Conservation (phyloP, 2,329 filamentous ascomycete genomes). For the Seiridium unicorne region DNA sequence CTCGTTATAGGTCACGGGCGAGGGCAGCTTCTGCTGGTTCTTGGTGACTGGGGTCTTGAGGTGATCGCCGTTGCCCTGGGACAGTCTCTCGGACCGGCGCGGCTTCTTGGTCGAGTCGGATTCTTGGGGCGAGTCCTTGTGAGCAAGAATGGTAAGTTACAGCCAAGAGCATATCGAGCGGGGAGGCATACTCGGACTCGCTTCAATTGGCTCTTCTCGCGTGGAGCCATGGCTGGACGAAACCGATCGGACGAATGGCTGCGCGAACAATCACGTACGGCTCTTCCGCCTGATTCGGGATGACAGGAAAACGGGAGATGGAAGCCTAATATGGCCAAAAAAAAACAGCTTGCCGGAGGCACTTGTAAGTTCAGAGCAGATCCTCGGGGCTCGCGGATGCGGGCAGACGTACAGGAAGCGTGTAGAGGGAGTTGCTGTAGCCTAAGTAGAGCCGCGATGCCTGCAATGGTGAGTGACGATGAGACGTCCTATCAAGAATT, state of each 20-base stretch:
- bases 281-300: too few species aligned
- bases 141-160: constrained; percentile 14
- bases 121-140: constrained; percentile 64
- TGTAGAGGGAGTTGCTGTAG: not conserved
- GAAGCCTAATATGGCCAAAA: not conserved
- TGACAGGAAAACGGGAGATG: constrained; percentile 16
- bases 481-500: too few species aligned
- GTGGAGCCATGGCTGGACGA: constrained; percentile 49
- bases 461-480: too few species aligned
- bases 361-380: not conserved
- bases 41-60: constrained; percentile 58
- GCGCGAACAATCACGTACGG: not conserved
- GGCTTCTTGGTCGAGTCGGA: constrained; percentile 74
- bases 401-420: not conserved
- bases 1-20: constrained; percentile 67
- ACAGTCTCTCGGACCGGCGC: constrained; percentile 73
- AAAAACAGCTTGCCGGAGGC: not conserved
- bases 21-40: constrained; percentile 70
- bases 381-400: not conserved
- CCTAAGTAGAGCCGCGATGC: too few species aligned
- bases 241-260: not conserved
- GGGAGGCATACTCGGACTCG: constrained; percentile 65
- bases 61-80: constrained; percentile 41
- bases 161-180: not conserved
- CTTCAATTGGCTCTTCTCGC: constrained; percentile 84